Evolutionary conservation across 2,329 filamentous ascomycete species (phyloP), one percentile per base, ranked within the genome.

Genomic region (Fusarium caatingaense): DNA sequence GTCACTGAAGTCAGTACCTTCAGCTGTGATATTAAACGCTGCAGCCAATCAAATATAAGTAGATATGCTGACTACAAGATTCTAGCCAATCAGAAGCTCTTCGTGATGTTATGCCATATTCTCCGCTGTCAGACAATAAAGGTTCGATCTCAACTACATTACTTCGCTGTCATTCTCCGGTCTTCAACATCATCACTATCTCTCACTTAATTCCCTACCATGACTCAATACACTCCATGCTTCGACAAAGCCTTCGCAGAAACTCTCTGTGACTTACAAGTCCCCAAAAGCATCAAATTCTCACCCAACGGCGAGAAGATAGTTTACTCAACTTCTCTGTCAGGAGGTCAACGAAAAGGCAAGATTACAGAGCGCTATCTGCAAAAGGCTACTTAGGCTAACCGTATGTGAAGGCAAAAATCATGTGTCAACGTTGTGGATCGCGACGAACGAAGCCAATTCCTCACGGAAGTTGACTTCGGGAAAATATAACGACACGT

Each of bases 361-460:
- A 72, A 66, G 25, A n/a, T n/a, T n/a, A n/a, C n/a, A n/a, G n/a
- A n/a, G n/a, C n/a, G n/a, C n/a, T n/a, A n/a, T n/a, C n/a, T n/a
- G n/a, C n/a, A n/a, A n/a, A n/a, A n/a, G n/a, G n/a, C n/a, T n/a
- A n/a, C n/a, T n/a, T n/a, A n/a, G n/a, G 12, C 28, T 30, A 30
- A 30, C 28, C 1, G 28, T 2, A 30, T 13, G 51, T 10, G 64
- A 69, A n/a, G 65, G 55, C 25, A 71, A 66, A 21, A 53, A 63
- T 5, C 10, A 13, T 7, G 5, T 66, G 5, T 71, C 69, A 12
- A 71, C 61, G 5, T 25, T 71, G n/a, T 71, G 69, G 68, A 51
- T 71, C 18, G 68, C 68, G 3, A 60, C 55, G 8, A 6, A 37
- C 6, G 34, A 71, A 30, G 11, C 57, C 25, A 34, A 41, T 30